Evolutionary conservation across 352 stramenopile genomes (phyloP), one percentile per base, ranked within the genome.

Genomic region (Thalassiosira livingstoniorum): DNA sequence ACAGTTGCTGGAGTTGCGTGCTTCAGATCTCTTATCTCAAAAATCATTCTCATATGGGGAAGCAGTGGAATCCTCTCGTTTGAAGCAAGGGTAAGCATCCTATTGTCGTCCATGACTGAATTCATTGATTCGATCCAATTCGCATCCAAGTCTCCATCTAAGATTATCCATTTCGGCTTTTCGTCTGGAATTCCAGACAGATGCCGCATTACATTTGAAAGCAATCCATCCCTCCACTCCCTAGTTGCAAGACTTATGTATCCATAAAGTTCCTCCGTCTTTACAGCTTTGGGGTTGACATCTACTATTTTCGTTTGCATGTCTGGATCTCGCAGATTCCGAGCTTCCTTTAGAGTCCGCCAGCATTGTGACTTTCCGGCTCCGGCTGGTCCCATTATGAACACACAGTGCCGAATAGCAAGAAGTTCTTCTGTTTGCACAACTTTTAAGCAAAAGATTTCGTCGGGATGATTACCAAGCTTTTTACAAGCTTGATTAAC

Each of bases 31-130:
- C 97, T 96, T 34, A 99, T 97, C 82, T 99, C 97, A 90, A 99
- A 99, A 31, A 99, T 95, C 80, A 98, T 94, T 29, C 96, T 92
- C 97, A 99, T 98, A 0, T 95, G 89, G 31, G 95, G 94, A 2
- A 95, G 97, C 2, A 99, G 86, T 0, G 97, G 97, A 43, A 99
- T 98, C 27, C 96, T 95, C 85, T 99, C 97, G 82, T 99, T 99
- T 2, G 95, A 98, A 5, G 98, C 97, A 10, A 98, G 90, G 7
- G 97, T 98, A 1, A 98, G 90, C 43, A 98, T 96, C 54, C 97
- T 83, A 73, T 92, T 92, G 69, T 90, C 78, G 67, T 92, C 80
- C 86, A 91, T 91, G n/a, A 98, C 96, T 62, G 75, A 85, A 72
- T 91, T 91, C 86, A 98, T 97, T 11, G 91, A 96, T 86, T 98